These are phyloP conservation scores for Beauveria caledonica DNA, from an alignment of 2,329 filamentous ascomycete genomes.

Conservation along the genomic window DNA sequence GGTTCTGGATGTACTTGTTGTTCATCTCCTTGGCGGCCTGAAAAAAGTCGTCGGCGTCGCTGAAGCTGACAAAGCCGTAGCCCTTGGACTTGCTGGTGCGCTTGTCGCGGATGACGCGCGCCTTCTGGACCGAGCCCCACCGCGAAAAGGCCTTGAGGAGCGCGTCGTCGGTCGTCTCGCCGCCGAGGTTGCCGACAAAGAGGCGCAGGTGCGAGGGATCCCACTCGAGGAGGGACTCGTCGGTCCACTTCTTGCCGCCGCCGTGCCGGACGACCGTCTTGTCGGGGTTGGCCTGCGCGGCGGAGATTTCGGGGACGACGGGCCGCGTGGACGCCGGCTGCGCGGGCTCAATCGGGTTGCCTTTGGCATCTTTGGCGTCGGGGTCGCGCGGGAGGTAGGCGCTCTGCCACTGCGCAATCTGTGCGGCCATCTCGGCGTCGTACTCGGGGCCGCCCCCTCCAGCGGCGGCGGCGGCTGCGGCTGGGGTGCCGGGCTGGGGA, in stretches of 20 bases:
- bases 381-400: slow-evolving; percentile 56
- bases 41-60: slow-evolving; percentile 93
- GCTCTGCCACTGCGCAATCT: slow-evolving; percentile 92
- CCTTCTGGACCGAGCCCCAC: slow-evolving; percentile 84
- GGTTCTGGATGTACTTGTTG: slow-evolving; percentile 97
- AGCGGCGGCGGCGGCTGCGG: slow-evolving; percentile 19
- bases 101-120: slow-evolving; percentile 90
- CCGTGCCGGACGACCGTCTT: slow-evolving; percentile 82
- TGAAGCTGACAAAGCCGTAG: slow-evolving; percentile 94
- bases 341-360: slow-evolving; percentile 12
- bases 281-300: slow-evolving; percentile 41
- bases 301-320: slow-evolving; percentile 26
- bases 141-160: slow-evolving; percentile 87
- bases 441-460: slow-evolving; percentile 24
- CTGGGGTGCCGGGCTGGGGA: slow-evolving; percentile 46
- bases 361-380: slow-evolving; percentile 30
- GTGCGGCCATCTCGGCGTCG: slow-evolving; percentile 78
- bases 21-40: slow-evolving; percentile 96
- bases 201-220: slow-evolving; percentile 89
- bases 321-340: slow-evolving; percentile 14
- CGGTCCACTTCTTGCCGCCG: slow-evolving; percentile 88
- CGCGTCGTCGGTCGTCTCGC: slow-evolving; percentile 94
- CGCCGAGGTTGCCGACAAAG: slow-evolving; percentile 93
- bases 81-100: slow-evolving; percentile 93
- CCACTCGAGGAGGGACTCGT: slow-evolving; percentile 86